Evolutionary conservation across 345 rosid genomes (phyloP).

Genomic region (Punica granatum): DNA sequence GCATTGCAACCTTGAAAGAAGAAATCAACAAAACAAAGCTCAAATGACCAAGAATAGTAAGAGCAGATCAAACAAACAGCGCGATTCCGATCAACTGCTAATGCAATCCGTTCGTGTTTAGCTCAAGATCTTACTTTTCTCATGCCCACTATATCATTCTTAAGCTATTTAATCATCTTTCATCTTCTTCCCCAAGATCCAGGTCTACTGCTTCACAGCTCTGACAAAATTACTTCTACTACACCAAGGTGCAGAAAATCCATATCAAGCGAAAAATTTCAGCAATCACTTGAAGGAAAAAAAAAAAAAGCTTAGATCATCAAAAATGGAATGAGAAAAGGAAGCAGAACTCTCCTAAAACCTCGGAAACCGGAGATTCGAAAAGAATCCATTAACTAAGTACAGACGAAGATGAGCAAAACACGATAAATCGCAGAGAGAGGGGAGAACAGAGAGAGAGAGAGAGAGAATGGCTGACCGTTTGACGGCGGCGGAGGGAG

Average conservation of each 20-base stretch:
- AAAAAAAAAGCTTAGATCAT: no score
- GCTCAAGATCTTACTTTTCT: not conserved
- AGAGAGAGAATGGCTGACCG: not conserved
- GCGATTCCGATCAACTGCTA: not conserved
- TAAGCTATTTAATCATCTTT: not conserved
- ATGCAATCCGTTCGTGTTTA: not conserved
- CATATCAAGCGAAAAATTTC: no score
- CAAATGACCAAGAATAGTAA: not conserved
- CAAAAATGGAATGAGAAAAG: no score
- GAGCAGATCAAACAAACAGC: not conserved
- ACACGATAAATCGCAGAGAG: not conserved
- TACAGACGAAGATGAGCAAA: not conserved
- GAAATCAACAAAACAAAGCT: not conserved
- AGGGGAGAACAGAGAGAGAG: not conserved
- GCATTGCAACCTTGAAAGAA: not conserved
- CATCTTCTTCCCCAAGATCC: not conserved
- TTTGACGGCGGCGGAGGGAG: not conserved
- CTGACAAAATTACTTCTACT: not conserved
- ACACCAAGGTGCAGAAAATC: no score
- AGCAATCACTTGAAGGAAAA: no score
- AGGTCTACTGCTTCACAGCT: not conserved
- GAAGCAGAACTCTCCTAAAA: no score
- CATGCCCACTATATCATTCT: not conserved
- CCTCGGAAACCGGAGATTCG: no score
- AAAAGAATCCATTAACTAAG: no score